phyloP scores from a whole-genome alignment of 2,329 filamentous ascomycete species.

The Dactylellina sp. region DNA sequence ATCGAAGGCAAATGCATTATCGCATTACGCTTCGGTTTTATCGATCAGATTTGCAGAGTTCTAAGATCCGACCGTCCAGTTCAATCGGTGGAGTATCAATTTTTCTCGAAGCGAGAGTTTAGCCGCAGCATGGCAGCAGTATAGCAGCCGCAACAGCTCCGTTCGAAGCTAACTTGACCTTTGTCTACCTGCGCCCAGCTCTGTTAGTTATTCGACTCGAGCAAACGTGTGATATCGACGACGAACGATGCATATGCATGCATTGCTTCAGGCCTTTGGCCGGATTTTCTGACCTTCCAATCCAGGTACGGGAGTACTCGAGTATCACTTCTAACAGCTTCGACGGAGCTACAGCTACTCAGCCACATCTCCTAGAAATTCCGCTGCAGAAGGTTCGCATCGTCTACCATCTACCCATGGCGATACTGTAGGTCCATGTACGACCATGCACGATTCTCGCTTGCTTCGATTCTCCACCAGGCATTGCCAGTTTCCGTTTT shows the following conservation, averaged over 20 bases:
- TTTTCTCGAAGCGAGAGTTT: too few relatives aligned
- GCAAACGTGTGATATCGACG: constrained; percentile 5
- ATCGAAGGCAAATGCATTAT: too few relatives aligned
- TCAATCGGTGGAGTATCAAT: too few relatives aligned
- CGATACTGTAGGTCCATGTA: background rate
- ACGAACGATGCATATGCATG: background rate
- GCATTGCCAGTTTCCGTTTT: constrained; percentile 25
- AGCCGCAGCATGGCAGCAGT: too few relatives aligned
- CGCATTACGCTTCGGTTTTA: too few relatives aligned
- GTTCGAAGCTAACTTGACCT: background rate
- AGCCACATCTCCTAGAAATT: constrained; percentile 22
- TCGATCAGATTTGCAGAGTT: too few relatives aligned
- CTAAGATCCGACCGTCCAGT: too few relatives aligned
- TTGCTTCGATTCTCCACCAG: constrained; percentile 22
- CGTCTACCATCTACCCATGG: background rate
- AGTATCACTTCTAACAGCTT: background rate
- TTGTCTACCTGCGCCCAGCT: background rate
- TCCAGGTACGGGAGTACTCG: constrained; percentile 34
- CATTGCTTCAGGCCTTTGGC: background rate
- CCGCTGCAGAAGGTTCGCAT: constrained; percentile 4
- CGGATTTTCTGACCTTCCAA: constrained; percentile 30
- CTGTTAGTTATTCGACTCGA: too few relatives aligned
- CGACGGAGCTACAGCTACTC: constrained; percentile 11
- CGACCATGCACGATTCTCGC: constrained; percentile 39
- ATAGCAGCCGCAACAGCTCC: too few relatives aligned